These are phyloP conservation scores for Lasiodiplodia gonubiensis DNA, from an alignment of 2,329 filamentous ascomycete genomes.

Conservation along the genomic window DNA sequence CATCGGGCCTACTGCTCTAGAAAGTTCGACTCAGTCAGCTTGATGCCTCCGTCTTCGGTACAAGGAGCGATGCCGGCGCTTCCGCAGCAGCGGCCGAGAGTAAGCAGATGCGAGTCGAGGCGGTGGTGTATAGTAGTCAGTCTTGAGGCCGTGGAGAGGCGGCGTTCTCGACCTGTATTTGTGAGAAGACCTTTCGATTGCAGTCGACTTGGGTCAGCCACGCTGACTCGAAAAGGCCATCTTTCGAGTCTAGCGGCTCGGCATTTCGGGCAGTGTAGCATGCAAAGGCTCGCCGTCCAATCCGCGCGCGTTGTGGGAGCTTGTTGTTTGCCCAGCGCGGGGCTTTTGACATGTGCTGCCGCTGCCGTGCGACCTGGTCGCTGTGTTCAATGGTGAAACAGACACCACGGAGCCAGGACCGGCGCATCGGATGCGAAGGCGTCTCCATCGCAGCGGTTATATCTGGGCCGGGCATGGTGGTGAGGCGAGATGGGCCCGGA, in stretches of 20 bases:
- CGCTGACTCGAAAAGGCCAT: conserved; percentile 6
- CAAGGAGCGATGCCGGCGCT: not conserved
- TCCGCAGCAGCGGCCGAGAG: not conserved
- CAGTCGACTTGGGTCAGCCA: not conserved
- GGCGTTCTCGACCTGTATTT: not conserved
- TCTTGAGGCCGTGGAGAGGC: not conserved
- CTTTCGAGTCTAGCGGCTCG: conserved; percentile 17
- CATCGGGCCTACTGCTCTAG: conserved; percentile 17
- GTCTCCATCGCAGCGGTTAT: not conserved
- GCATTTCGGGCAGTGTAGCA: not conserved
- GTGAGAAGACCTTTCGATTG: not conserved
- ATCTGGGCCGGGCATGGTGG: conserved; percentile 3
- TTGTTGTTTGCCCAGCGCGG: conserved; percentile 12
- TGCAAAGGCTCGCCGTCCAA: conserved; percentile 5
- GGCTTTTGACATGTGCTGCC: not conserved
- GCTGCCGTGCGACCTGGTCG: not conserved
- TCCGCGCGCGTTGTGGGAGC: not conserved
- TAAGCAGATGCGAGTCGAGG: not conserved
- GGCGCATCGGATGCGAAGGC: not conserved
- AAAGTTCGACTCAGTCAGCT: conserved; percentile 10
- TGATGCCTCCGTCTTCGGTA: not conserved
- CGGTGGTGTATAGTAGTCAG: not conserved
- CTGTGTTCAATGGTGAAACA: not conserved
- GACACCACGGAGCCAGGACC: conserved; percentile 1
- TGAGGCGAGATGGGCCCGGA: conserved; percentile 11